phyloP scores from a whole-genome alignment of 805 yeast species.

The Scheffersomyces lignosus region DNA sequence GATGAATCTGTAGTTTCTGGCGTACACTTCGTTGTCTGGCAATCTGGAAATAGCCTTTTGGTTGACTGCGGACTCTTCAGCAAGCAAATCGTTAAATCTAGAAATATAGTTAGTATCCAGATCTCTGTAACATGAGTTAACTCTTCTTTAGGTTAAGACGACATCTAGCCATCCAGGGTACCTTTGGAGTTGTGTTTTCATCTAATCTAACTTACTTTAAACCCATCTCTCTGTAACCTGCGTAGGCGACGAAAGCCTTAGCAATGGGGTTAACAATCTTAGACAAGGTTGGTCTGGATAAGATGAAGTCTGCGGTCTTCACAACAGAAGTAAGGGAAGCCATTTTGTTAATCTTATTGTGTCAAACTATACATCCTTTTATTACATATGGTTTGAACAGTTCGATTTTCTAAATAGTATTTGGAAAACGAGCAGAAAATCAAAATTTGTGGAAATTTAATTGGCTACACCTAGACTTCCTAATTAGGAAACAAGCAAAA shows the following conservation, averaged over 20 bases:
- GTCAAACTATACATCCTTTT: not conserved
- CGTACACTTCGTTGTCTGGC: slow-evolving; percentile 80
- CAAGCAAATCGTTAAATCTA: slow-evolving; percentile 79
- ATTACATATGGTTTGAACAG: not conserved
- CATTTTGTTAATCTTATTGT: slow-evolving; percentile 37
- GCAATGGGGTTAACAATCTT: slow-evolving; percentile 80
- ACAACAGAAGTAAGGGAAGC: slow-evolving; percentile 67
- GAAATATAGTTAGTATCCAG: slow-evolving; percentile 20
- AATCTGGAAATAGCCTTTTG: slow-evolving; percentile 88
- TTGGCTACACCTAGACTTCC: slow-evolving; percentile 30
- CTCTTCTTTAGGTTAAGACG: too few relatives aligned
- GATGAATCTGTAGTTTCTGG: slow-evolving; percentile 88
- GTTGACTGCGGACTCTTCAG: slow-evolving; percentile 83
- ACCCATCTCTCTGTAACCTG: slow-evolving; percentile 96
- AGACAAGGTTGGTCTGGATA: slow-evolving; percentile 75
- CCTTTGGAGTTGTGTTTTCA: slow-evolving; percentile 2
- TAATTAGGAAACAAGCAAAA: slow-evolving; percentile 16
- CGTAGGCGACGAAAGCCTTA: slow-evolving; percentile 63
- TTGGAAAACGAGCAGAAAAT: slow-evolving; percentile 8
- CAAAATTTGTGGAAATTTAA: slow-evolving; percentile 19
- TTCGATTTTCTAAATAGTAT: slow-evolving; percentile 1
- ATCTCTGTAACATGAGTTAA: too few relatives aligned
- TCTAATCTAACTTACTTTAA: slow-evolving; percentile 47
- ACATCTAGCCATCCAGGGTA: too few relatives aligned
- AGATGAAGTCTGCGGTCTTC: slow-evolving; percentile 74